Conservation (phyloP, 2,329 filamentous ascomycete genomes). For the Fusarium solani-melongenae region DNA sequence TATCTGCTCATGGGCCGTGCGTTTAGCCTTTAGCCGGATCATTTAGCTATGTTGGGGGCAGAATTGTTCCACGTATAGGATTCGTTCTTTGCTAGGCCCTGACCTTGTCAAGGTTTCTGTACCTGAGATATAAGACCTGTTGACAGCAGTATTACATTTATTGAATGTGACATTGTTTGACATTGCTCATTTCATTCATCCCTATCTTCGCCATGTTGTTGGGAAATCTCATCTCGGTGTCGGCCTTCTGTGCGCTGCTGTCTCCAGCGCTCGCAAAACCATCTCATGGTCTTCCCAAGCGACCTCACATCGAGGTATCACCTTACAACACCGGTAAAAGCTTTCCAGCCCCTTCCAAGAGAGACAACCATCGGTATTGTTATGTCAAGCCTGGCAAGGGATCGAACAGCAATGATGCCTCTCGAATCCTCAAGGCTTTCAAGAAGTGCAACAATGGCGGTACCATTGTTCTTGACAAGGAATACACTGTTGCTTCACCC, state of each 20-base stretch:
- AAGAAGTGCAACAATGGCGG: constrained; percentile 70
- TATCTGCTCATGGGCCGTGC: neutral
- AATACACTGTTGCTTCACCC: constrained; percentile 72
- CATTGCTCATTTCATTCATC: neutral
- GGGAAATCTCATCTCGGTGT: constrained; percentile 16
- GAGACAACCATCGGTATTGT: constrained; percentile 25
- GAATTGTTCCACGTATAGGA: neutral
- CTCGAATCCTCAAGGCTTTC: constrained; percentile 35
- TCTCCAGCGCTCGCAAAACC: constrained; percentile 12
- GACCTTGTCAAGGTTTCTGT: neutral
- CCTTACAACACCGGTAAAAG: constrained; percentile 31
- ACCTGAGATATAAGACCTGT: neutral
- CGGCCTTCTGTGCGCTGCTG: constrained; percentile 23
- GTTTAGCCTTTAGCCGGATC: constrained; percentile 1
- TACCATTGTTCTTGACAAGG: constrained; percentile 67
- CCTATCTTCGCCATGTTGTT: constrained; percentile 12
- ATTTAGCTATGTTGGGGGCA: neutral
- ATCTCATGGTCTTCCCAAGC: constrained; percentile 18
- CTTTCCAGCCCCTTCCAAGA: constrained; percentile 28
- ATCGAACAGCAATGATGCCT: constrained; percentile 26
- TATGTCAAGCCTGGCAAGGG: constrained; percentile 33
- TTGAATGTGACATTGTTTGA: neutral
- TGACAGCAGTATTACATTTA: neutral
- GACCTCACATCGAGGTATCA: constrained; percentile 28
- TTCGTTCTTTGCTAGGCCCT: neutral